Conservation (phyloP, 2,329 filamentous ascomycete genomes). For the Colletotrichum sublineola region DNA sequence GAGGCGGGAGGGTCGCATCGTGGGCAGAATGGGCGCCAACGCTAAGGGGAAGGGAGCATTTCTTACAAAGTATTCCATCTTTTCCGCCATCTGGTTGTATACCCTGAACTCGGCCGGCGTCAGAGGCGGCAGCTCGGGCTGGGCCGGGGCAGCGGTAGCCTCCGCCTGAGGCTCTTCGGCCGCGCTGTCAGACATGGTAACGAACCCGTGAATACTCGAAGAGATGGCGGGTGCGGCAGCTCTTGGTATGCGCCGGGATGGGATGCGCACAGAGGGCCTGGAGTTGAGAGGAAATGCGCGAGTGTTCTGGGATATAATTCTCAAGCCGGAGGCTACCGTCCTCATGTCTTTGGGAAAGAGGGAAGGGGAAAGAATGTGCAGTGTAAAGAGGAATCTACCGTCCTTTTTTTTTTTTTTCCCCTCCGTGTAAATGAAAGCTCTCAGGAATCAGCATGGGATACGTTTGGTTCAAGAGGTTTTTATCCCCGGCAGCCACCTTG, state of each 20-base stretch:
- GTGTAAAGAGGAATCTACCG: not conserved
- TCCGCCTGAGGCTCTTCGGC: conserved; percentile 15
- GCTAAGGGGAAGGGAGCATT: conserved; percentile 1
- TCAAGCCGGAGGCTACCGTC: not conserved
- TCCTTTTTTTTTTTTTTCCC: not conserved
- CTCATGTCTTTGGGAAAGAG: not conserved
- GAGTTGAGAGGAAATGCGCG: conserved; percentile 14
- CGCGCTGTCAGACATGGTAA: conserved; percentile 26
- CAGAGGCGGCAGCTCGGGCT: conserved; percentile 67
- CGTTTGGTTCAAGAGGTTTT: not conserved
- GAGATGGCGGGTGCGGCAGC: not conserved
- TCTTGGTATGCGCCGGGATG: not conserved
- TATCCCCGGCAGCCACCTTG: not conserved
- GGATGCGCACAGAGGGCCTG: not conserved
- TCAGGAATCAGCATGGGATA: not conserved
- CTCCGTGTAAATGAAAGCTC: no score
- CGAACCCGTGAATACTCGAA: not conserved
- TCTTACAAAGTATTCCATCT: conserved; percentile 80
- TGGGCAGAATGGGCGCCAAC: not conserved
- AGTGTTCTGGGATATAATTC: not conserved
- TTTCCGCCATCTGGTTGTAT: conserved; percentile 80
- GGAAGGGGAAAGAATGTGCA: not conserved
- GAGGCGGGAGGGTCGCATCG: not conserved
- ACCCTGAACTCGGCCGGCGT: conserved; percentile 74
- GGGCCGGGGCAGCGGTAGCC: not conserved